Evolutionary conservation across 768 basidiomycete species (phyloP).

Genomic region (Tulasnella sp.): DNA sequence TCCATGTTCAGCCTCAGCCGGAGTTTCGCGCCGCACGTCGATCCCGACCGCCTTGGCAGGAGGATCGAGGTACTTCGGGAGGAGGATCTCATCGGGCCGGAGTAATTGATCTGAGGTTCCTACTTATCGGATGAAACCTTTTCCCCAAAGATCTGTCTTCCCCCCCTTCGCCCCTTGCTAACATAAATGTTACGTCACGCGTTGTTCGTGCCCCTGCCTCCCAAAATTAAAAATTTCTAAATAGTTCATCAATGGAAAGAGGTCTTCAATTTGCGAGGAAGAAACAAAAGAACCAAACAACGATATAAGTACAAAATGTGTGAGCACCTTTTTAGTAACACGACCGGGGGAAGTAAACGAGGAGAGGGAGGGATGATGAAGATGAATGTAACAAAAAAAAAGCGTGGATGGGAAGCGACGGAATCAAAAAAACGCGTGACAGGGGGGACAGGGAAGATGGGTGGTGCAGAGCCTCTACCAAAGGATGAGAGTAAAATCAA

Average conservation of each 20-base stretch:
- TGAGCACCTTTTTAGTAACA: background rate
- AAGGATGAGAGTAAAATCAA: background rate
- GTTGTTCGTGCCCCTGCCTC: background rate
- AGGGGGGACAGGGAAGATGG: background rate
- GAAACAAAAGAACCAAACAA: background rate
- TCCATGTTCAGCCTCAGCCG: constrained; percentile 69
- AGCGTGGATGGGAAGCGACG: background rate
- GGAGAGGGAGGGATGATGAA: background rate
- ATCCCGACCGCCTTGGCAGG: constrained; percentile 13
- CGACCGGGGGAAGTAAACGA: background rate
- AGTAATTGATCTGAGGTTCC: background rate
- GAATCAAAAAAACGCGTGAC: constrained; percentile 2
- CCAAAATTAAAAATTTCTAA: background rate
- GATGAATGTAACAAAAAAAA: constrained; percentile 4
- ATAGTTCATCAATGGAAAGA: background rate
- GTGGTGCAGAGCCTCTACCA: background rate
- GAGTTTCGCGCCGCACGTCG: constrained; percentile 1
- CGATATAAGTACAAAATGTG: background rate
- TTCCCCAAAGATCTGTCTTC: background rate
- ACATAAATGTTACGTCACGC: constrained; percentile 20
- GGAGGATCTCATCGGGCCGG: constrained; percentile 20
- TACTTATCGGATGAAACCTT: background rate
- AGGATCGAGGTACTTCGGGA: background rate
- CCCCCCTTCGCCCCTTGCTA: background rate
- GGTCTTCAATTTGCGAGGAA: constrained; percentile 6